Evolutionary conservation across 441 rosid genomes (phyloP), one percentile per base, ranked within the genome.

Genomic region (Aleurites moluccanus): DNA sequence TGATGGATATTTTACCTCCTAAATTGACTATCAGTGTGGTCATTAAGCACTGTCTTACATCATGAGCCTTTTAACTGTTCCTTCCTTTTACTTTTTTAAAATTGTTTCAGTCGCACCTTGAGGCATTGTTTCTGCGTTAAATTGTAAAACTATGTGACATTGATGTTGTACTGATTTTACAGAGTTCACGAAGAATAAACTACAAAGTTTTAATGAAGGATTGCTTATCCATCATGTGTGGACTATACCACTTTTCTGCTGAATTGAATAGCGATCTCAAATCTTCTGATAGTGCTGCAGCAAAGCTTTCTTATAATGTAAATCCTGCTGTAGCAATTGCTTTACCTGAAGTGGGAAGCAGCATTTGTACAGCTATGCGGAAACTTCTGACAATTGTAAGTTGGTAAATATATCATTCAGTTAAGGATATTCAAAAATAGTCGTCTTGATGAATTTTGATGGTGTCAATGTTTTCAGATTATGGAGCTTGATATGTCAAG

Each of bases 121-220:
- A 50, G 10, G 70, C 59, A 28, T 52, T 52, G 1, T 67, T 8
- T 66, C 11, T 73, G 23, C 53, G 28, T 52, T 27, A 11, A 60
- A 40, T 64, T 40, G 49, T 47, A 15, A 67, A 56, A 44, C 6
- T 2, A 9, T 55, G 25, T 63, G 27, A 6, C 1, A 6, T 16
- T 70, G 21, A 69, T 67, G 52, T 30, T 74, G 10, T 6, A 40
- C 67, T 78, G 75, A 5, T 75, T 80, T 74, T 85, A 67, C 85
- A 93, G 99, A 86, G 86, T 64, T 90, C 98, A 72, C 85, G 97
- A 83, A 88, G 76, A 86, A 80, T 90, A 79, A 92, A 77, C 82
- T 90, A 84, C 81, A 93, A 89, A 81, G 67, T 65, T 75, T 76
- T 93, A 42, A 79, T 88, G 83, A 90, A 89, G 84, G 89, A 89